Conservation (phyloP, 1,284 basidiomycete genomes). For the Microbotryomycetes sp. region DNA sequence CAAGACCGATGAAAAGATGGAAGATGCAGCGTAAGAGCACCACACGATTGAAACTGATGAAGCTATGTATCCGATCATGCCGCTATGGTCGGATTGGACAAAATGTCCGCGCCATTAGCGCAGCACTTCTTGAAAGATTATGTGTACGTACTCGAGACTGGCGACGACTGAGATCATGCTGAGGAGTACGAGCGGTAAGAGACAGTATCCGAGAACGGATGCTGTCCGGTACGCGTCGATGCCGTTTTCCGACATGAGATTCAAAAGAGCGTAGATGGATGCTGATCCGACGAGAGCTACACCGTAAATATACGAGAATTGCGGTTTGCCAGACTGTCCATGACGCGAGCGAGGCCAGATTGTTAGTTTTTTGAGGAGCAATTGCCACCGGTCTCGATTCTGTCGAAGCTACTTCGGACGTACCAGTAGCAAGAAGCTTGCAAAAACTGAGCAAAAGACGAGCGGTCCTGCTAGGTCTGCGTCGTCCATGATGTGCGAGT, state of each 20-base stretch:
- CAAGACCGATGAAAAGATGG: conserved; percentile 86
- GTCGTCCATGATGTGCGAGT: conserved; percentile 98
- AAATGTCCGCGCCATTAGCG: background rate
- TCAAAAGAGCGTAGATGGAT: conserved; percentile 92
- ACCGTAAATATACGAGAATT: conserved; percentile 98
- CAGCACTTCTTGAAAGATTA: background rate
- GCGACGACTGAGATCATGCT: conserved; percentile 81
- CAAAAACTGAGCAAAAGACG: conserved; percentile 90
- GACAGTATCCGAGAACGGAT: conserved; percentile 92
- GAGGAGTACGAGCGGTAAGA: conserved; percentile 95
- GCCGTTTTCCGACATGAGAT: conserved; percentile 91
- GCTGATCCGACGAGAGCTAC: conserved; percentile 87
- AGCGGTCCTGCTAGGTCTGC: conserved; percentile 95
- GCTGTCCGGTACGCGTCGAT: conserved; percentile 96
- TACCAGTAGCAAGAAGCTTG: conserved; percentile 79
- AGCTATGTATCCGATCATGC: conserved; percentile 71
- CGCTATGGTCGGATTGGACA: conserved; percentile 46
- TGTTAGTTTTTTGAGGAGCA: background rate
- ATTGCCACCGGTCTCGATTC: background rate
- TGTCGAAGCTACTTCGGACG: conserved; percentile 41
- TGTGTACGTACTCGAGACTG: conserved; percentile 70
- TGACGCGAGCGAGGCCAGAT: background rate
- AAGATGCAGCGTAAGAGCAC: conserved; percentile 91
- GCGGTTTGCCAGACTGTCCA: conserved; percentile 85
- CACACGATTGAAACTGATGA: conserved; percentile 75